Percentiles rank a stretch among this genome's conserved stretches.
Evolutionary conservation across 2,329 filamentous ascomycete species (phyloP).

Genomic region (Seiridium cupressi): DNA sequence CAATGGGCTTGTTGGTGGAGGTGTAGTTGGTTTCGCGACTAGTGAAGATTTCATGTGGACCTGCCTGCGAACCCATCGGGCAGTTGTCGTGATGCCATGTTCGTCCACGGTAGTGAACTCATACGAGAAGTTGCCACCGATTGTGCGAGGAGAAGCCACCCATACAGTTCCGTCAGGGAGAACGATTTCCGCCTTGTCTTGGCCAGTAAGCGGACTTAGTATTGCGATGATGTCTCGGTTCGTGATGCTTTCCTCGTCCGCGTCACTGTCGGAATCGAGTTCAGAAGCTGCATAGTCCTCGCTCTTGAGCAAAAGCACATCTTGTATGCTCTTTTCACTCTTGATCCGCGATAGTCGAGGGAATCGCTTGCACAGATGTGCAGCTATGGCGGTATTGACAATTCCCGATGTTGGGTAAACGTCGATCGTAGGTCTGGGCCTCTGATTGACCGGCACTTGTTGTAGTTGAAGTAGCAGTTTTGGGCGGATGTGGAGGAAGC

Average conservation of each 20-base stretch:
- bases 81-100: conserved; percentile 57
- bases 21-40: conserved; percentile 12
- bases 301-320: conserved; percentile 69
- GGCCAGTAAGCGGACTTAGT: conserved; percentile 59
- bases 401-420: conserved; percentile 68
- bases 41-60: conserved; percentile 25
- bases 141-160: conserved; percentile 49
- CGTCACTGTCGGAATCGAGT: conserved; percentile 28
- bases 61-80: conserved; percentile 65
- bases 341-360: conserved; percentile 63
- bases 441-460: conserved; percentile 55
- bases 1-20: background rate
- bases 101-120: conserved; percentile 64
- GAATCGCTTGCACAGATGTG: conserved; percentile 58
- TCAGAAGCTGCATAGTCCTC: conserved; percentile 58
- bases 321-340: conserved; percentile 63
- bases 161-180: conserved; percentile 62
- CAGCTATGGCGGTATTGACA: conserved; percentile 53
- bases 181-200: conserved; percentile 62
- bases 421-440: conserved; percentile 69
- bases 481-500: conserved; percentile 65
- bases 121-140: conserved; percentile 48
- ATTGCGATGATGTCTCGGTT: conserved; percentile 61
- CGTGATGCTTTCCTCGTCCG: conserved; percentile 41
- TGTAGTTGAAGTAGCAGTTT: conserved; percentile 72